phyloP scores from a whole-genome alignment of 2,329 filamentous ascomycete species.

The Cryphonectria nitschkei region DNA sequence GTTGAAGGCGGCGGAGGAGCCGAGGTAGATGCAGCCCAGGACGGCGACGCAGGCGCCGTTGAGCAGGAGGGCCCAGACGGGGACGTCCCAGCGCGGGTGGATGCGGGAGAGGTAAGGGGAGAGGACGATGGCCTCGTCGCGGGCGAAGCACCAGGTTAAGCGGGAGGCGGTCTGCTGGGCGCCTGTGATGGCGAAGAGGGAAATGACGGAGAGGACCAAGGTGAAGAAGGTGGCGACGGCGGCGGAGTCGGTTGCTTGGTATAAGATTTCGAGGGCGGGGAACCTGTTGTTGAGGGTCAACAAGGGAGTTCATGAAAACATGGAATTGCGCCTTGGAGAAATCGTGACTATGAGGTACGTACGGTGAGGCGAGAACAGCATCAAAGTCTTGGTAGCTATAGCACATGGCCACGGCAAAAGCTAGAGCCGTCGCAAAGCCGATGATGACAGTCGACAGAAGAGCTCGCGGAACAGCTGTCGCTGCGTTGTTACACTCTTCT shows the following conservation, averaged over 20 bases:
- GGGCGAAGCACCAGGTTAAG: conserved; percentile 24
- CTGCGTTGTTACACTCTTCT: conserved; percentile 41
- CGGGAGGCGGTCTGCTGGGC: conserved; percentile 25
- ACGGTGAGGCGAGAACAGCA: conserved; percentile 27
- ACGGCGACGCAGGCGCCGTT: conserved; percentile 20
- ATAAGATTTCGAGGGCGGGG: conserved; percentile 27
- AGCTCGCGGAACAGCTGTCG: conserved; percentile 38
- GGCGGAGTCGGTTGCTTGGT: conserved; percentile 20
- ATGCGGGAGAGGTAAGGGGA: conserved; percentile 15
- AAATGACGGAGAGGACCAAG: conserved; percentile 4
- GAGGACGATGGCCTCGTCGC: conserved; percentile 23
- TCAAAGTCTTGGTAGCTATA: conserved; percentile 33
- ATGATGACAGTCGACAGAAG: conserved; percentile 39
- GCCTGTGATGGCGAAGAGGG: conserved; percentile 24
- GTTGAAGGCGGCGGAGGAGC: conserved; percentile 25
- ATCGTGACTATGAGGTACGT: not conserved
- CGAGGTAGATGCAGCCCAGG: conserved; percentile 24
- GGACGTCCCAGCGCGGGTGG: conserved; percentile 20
- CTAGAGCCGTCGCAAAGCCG: conserved; percentile 39
- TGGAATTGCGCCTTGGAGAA: too few relatives aligned
- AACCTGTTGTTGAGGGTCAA: not conserved
- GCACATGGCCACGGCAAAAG: conserved; percentile 38
- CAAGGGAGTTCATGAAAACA: not conserved
- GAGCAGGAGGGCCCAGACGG: conserved; percentile 18
- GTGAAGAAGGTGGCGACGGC: conserved; percentile 22